phyloP scores from a whole-genome alignment of 2,329 filamentous ascomycete genomes.

The Catunica adiposa region DNA sequence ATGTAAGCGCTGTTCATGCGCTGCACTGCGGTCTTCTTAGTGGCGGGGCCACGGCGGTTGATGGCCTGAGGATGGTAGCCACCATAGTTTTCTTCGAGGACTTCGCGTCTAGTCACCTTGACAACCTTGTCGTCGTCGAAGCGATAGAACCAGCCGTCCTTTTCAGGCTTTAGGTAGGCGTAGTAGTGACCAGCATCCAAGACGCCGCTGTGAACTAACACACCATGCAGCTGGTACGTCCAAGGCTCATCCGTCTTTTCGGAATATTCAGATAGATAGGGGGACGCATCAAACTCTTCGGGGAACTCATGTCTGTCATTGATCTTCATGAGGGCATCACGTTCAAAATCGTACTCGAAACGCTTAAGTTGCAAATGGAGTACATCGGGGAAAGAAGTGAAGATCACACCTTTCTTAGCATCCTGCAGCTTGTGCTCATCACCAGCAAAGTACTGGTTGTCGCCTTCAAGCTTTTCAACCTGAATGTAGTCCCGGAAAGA shows the following conservation, averaged over 20 bases:
- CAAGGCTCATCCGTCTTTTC: conserved; percentile 70
- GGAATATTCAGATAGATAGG: conserved; percentile 72
- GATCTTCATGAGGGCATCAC: conserved; percentile 98
- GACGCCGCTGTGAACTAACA: conserved; percentile 90
- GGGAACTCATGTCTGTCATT: conserved; percentile 86
- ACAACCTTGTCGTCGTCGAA: conserved; percentile 97
- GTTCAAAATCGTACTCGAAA: conserved; percentile 93
- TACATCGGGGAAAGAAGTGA: conserved; percentile 85
- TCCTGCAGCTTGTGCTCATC: conserved; percentile 86
- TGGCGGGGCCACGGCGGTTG: conserved; percentile 28
- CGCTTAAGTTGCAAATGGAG: conserved; percentile 90
- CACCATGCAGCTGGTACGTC: conserved; percentile 83
- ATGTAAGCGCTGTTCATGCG: conserved; percentile 84
- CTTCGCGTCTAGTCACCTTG: conserved; percentile 79
- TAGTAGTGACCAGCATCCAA: conserved; percentile 97
- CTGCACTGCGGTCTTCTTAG: conserved; percentile 43
- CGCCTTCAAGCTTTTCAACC: conserved; percentile 90
- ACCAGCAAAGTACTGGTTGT: conserved; percentile 93
- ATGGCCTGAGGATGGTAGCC: conserved; percentile 53
- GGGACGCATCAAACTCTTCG: conserved; percentile 65
- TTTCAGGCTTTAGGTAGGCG: conserved; percentile 83
- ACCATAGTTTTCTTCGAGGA: conserved; percentile 90
- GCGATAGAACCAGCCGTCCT: conserved; percentile 88
- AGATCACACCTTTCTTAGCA: conserved; percentile 94
- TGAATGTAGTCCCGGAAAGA: conserved; percentile 95